Evolutionary conservation across 140 eudicot genomes (phyloP), one percentile per base, ranked within the genome.

Genomic region (Anethum foeniculum): DNA sequence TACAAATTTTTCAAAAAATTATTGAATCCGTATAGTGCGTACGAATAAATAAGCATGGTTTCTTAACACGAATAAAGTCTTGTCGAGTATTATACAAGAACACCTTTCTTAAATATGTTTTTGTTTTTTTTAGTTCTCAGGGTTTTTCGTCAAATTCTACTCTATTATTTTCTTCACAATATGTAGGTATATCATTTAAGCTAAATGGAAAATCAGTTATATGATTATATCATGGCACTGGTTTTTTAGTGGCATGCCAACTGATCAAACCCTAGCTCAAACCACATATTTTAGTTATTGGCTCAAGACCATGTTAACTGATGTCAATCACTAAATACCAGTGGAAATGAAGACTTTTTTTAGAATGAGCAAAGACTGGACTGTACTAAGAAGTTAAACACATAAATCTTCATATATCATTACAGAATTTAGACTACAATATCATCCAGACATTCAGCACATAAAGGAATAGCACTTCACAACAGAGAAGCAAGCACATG

Each of bases 241-340:
- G 30, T 6, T n/a, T n/a, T 8, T 60, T 60, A 28, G 68, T 60
- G 68, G 32, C 68, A 60, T n/a, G 11, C 68, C 68, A n/a, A 60
- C 68, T 60, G 38, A 34, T 34, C 68, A 60, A 49, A 58, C 13
- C 12, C 67, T 1, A 21, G 30, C 67, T 58, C 28, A 23, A 60
- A 60, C 68, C 68, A 60, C 68, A 60, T n/a, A 60, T 60, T 60
- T 60, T 60, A 60, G 68, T 60, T 58, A 58, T 58, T 58, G 67
- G 21, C 67, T 23, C 14, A 23, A n/a, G 30, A 58, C 67, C 67
- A 58, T 58, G 14, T 58, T 8, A 9, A 60, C 15, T 60, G 32
- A 58, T 60, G 32, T 60, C 34, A n/a, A 60, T n/a, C 68, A 60
- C 68, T 60, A 60, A 8, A n/a, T 0, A 60, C 68, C 68, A n/a